phyloP scores from a whole-genome alignment of 2,329 filamentous ascomycete genomes.

The Leptographium wingfieldii region DNA sequence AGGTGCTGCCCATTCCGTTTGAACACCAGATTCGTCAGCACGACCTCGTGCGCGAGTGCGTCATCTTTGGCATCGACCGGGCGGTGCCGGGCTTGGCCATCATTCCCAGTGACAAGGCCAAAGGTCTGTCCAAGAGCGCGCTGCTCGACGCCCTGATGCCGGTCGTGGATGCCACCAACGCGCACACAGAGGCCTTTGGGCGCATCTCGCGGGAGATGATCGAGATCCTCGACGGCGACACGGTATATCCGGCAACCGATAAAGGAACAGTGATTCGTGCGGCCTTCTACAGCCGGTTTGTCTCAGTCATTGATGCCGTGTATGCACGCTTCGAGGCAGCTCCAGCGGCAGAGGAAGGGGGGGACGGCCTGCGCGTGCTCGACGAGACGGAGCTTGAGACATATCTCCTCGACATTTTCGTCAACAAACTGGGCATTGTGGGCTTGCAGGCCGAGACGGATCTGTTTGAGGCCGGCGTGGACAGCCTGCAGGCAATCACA shows the following conservation, averaged over 20 bases:
- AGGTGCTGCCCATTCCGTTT: no score
- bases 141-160: conserved; percentile 22
- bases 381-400: no score
- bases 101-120: conserved; percentile 21
- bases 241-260: conserved; percentile 34
- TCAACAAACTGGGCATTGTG: not conserved
- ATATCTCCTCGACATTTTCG: not conserved
- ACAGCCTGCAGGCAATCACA: conserved; percentile 45
- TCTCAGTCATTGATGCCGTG: conserved; percentile 26
- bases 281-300: conserved; percentile 32
- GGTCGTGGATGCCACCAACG: conserved; percentile 20
- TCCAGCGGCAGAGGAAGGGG: no score
- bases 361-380: no score
- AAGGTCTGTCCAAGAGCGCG: conserved; percentile 15
- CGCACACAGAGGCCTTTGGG: conserved; percentile 18
- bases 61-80: conserved; percentile 38
- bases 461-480: conserved; percentile 45
- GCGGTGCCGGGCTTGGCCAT: conserved; percentile 33
- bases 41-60: conserved; percentile 31
- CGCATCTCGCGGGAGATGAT: conserved; percentile 36
- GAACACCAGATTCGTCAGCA: no score
- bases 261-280: conserved; percentile 40
- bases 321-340: conserved; percentile 14
- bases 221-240: conserved; percentile 29
- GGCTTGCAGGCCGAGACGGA: conserved; percentile 30